These are phyloP conservation scores for Fusarium sp. DNA, from an alignment of 2,329 filamentous ascomycete species.

Conservation along the genomic window DNA sequence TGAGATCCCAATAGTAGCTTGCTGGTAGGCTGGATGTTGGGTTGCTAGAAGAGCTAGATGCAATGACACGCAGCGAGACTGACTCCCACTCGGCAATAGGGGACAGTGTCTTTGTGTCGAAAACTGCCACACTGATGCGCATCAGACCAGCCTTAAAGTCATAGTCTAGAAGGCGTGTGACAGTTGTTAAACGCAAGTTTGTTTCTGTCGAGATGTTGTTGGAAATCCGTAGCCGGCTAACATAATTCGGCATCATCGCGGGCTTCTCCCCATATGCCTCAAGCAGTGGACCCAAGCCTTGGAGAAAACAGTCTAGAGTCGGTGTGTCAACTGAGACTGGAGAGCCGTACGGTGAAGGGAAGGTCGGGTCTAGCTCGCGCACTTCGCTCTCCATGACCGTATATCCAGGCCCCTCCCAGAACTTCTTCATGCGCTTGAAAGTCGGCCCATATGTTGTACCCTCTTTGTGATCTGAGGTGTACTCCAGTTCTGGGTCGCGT, in stretches of 20 bases:
- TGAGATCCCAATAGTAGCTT: conserved; percentile 48
- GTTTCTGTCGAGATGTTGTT: conserved; percentile 46
- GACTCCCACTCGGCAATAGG: conserved; percentile 2
- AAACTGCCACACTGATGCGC: conserved; percentile 49
- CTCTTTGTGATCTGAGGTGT: conserved; percentile 1
- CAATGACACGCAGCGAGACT: neutral
- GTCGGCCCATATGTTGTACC: conserved; percentile 49
- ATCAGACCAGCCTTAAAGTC: conserved; percentile 47
- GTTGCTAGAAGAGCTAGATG: neutral
- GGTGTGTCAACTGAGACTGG: conserved; percentile 49
- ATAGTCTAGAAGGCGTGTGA: conserved; percentile 46
- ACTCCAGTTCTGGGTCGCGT: conserved; percentile 1
- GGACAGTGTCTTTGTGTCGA: conserved; percentile 20
- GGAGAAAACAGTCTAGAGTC: conserved; percentile 50
- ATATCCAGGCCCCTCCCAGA: conserved; percentile 42
- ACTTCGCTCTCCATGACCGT: conserved; percentile 44
- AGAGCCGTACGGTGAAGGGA: conserved; percentile 37
- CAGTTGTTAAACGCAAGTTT: conserved; percentile 39
- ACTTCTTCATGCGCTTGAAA: conserved; percentile 43
- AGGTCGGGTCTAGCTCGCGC: conserved; percentile 37
- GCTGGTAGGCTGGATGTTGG: conserved; percentile 40
- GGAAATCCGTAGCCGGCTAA: conserved; percentile 51
- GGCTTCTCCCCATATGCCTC: conserved; percentile 40
- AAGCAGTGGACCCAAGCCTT: conserved; percentile 45
- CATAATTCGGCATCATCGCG: conserved; percentile 52